Evolutionary conservation across 805 yeast genomes (phyloP).

Genomic region (Dipodascopsis tothii): DNA sequence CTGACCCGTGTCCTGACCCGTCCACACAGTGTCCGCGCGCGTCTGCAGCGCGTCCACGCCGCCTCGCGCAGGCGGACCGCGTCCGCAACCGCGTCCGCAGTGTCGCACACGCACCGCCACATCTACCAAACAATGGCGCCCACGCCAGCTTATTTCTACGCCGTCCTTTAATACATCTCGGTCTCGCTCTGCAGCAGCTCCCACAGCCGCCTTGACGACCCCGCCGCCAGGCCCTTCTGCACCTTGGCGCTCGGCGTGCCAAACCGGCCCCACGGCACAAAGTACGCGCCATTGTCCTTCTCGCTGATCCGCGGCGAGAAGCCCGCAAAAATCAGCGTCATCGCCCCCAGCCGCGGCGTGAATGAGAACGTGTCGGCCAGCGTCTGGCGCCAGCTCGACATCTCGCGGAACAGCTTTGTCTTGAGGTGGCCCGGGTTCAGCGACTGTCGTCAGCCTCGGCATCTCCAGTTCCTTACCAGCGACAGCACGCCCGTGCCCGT

Average conservation of each 20-base stretch:
- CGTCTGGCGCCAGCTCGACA: conserved; percentile 13
- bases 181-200: conserved; percentile 14
- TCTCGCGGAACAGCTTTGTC: conserved; percentile 11
- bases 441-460: conserved; percentile 1
- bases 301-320: conserved; percentile 35
- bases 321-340: conserved; percentile 40
- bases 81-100: too few relatives aligned
- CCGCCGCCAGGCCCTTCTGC: conserved; percentile 9
- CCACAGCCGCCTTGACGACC: conserved; percentile 18
- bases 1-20: too few relatives aligned
- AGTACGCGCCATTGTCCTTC: conserved; percentile 33
- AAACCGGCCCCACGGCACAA: conserved; percentile 39
- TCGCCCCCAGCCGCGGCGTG: conserved; percentile 34
- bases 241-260: conserved; percentile 26
- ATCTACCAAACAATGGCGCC: too few relatives aligned
- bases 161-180: conserved; percentile 11
- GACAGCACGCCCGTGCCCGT: not conserved
- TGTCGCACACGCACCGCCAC: too few relatives aligned
- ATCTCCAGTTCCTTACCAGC: not conserved
- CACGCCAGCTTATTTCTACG: too few relatives aligned
- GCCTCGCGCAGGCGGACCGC: too few relatives aligned
- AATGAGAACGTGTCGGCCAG: conserved; percentile 7
- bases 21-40: too few relatives aligned
- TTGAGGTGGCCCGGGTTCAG: conserved; percentile 20
- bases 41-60: too few relatives aligned